Conservation (phyloP, 1,284 basidiomycete genomes). For the Mrakiaceae sp. region DNA sequence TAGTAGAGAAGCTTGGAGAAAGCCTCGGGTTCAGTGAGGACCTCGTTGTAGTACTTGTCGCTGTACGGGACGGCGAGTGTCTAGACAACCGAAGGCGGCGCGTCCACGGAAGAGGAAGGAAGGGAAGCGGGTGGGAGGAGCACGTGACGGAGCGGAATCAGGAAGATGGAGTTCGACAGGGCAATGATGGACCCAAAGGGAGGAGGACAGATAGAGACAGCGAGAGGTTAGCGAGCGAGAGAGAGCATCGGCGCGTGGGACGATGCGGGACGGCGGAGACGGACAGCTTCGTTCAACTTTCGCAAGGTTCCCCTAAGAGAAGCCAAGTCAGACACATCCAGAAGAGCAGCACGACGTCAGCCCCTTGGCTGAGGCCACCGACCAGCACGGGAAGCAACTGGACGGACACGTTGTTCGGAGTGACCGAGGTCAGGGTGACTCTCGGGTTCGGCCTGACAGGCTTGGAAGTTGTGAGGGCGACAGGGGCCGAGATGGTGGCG, state of each 20-base stretch:
- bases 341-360: neutral
- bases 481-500: slow-evolving; percentile 10
- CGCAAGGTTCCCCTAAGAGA: slow-evolving; percentile 11
- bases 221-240: too few relatives aligned
- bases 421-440: slow-evolving; percentile 15
- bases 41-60: slow-evolving; percentile 12
- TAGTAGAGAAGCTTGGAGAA: slow-evolving; percentile 19
- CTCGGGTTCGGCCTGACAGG: slow-evolving; percentile 9
- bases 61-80: slow-evolving; percentile 11
- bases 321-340: neutral
- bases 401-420: slow-evolving; percentile 14
- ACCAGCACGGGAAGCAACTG: neutral
- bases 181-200: neutral
- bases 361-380: neutral
- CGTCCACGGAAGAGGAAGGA: too few relatives aligned
- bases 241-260: neutral
- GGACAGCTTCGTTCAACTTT: slow-evolving; percentile 12
- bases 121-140: too few relatives aligned
- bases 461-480: neutral
- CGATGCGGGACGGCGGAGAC: neutral
- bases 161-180: neutral
- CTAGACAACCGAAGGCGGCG: neutral
- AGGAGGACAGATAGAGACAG: neutral
- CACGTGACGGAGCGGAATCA: neutral
- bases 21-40: slow-evolving; percentile 10